phyloP scores from a whole-genome alignment of 2,329 filamentous ascomycete species.

The Neopestalotiopsis rosae region DNA sequence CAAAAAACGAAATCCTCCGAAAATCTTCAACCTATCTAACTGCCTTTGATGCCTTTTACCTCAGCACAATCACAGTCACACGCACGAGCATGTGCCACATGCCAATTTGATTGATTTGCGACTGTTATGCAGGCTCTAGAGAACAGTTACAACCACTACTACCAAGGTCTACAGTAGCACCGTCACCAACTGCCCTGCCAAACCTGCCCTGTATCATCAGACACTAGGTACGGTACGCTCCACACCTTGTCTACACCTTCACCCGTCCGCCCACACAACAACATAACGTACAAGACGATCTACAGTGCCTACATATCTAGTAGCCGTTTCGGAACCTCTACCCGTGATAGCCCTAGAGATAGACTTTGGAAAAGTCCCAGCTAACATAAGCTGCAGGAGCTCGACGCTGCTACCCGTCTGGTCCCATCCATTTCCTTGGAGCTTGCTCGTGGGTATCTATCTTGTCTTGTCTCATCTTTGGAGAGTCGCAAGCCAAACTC shows the following conservation, averaged over 20 bases:
- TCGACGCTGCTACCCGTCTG: not conserved
- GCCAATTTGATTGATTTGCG: too few species aligned
- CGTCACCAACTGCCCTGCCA: too few species aligned
- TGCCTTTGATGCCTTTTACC: too few species aligned
- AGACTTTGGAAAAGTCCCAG: constrained; percentile 12
- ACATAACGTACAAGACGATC: not conserved
- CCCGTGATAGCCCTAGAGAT: not conserved
- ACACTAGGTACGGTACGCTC: too few species aligned
- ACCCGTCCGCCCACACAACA: not conserved
- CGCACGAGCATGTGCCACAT: not conserved
- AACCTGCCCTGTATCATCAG: too few species aligned
- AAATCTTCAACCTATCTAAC: not conserved
- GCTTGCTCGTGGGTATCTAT: not conserved
- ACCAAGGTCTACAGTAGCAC: too few species aligned
- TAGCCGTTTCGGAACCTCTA: not conserved
- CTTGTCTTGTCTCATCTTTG: not conserved
- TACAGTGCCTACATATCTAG: not conserved
- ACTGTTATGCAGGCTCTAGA: too few species aligned
- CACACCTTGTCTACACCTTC: not conserved
- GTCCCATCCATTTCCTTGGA: not conserved
- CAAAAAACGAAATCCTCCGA: not conserved
- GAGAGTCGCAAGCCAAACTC: not conserved
- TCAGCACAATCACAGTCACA: not conserved
- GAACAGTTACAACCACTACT: too few species aligned
- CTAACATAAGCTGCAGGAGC: not conserved